A percentile compares a stretch with the other conserved stretches of the same genome.
These are phyloP conservation scores for Erodium trifolium DNA, from an alignment of 441 rosid genomes.

Conservation along the genomic window DNA sequence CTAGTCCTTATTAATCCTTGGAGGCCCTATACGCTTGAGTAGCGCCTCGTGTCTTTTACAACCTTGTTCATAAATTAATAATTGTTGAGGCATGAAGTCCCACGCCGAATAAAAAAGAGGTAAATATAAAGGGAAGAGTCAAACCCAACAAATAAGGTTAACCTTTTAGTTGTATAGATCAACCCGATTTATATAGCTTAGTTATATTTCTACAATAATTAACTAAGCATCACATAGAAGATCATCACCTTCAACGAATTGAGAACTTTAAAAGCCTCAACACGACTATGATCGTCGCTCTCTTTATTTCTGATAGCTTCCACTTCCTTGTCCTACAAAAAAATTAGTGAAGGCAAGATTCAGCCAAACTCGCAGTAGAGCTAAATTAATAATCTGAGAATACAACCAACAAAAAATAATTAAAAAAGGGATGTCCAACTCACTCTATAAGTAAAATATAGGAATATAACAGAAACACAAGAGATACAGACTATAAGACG, in stretches of 20 bases:
- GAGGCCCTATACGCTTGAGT: no score
- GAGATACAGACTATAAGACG: neutral
- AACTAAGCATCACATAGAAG: constrained; percentile 2
- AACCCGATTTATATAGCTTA: neutral
- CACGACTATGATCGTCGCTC: constrained; percentile 21
- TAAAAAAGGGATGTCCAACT: neutral
- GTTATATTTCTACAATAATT: constrained; percentile 3
- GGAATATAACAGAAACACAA: neutral
- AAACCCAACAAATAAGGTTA: neutral
- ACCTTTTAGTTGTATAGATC: neutral
- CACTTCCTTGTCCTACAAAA: constrained; percentile 61
- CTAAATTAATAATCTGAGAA: neutral
- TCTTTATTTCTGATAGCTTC: constrained; percentile 44
- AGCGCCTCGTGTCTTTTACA: no score
- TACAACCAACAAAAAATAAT: neutral
- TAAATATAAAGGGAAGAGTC: neutral
- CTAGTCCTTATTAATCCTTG: no score
- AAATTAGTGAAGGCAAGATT: constrained; percentile 17
- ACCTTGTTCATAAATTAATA: no score
- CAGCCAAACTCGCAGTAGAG: neutral
- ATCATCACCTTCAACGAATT: constrained; percentile 53
- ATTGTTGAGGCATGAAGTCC: neutral
- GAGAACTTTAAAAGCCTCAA: constrained; percentile 46
- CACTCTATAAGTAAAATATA: neutral
- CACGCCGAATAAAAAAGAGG: neutral